Conservation (phyloP, 73 alveolate genomes). For the Diophrys appendiculata region DNA sequence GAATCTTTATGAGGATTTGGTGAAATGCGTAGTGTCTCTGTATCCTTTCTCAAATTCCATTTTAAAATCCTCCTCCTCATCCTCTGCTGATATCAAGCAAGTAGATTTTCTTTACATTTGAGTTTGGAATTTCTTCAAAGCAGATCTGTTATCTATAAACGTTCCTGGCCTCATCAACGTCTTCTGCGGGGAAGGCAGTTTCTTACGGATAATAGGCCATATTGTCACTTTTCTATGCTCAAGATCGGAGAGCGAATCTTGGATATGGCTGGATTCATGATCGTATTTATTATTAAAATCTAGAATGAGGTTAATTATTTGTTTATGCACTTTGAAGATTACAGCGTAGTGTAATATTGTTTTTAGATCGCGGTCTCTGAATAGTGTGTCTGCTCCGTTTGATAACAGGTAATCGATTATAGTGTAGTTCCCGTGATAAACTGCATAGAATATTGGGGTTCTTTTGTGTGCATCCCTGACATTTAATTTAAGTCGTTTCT, state of each 20-base stretch:
- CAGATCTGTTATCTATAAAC: too few species aligned
- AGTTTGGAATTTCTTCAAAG: too few species aligned
- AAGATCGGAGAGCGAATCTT: conserved; percentile 14
- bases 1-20: neutral
- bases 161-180: too few species aligned
- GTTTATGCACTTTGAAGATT: conserved; percentile 6
- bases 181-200: too few species aligned
- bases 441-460: conserved; percentile 23
- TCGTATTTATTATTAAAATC: conserved; percentile 16
- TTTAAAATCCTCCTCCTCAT: too few species aligned
- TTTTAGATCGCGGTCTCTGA: conserved; percentile 3
- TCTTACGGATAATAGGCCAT: too few species aligned
- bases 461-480: neutral
- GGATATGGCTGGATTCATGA: neutral
- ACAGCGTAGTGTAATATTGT: conserved; percentile 24
- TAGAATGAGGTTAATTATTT: neutral
- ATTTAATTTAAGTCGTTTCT: conserved; percentile 10
- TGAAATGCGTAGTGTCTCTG: neutral
- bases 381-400: conserved; percentile 33
- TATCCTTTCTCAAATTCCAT: neutral
- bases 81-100: too few species aligned
- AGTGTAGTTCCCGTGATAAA: conserved; percentile 14
- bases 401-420: conserved; percentile 2
- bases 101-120: too few species aligned
- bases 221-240: too few species aligned